phyloP scores from a whole-genome alignment of 257 asterid species.

The Lithospermum erythrorhizon region DNA sequence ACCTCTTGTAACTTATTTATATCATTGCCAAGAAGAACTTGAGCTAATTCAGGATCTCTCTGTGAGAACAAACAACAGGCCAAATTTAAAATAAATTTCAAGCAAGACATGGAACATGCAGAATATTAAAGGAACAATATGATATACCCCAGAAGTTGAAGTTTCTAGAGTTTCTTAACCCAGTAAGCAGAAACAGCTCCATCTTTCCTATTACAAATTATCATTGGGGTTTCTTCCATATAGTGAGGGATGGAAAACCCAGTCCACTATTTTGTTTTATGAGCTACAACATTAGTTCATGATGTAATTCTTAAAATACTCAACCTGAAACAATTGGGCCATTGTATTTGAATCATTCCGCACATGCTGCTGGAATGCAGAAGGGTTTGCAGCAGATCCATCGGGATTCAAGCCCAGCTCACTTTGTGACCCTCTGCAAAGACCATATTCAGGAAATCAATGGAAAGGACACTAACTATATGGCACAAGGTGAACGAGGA shows the following conservation, averaged over 20 bases:
- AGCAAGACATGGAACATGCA: background rate
- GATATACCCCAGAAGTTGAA: background rate
- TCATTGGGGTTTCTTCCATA: background rate
- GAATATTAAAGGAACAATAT: background rate
- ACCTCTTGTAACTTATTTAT: constrained; percentile 71
- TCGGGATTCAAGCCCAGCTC: constrained; percentile 63
- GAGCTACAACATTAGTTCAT: background rate
- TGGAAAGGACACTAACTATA: background rate
- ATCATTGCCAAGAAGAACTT: constrained; percentile 86
- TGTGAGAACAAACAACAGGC: constrained; percentile 28
- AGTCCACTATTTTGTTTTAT: too few relatives aligned
- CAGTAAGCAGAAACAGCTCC: background rate
- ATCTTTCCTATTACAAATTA: background rate
- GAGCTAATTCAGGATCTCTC: constrained; percentile 97
- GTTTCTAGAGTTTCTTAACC: background rate
- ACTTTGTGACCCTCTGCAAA: constrained; percentile 34
- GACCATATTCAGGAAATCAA: constrained; percentile 1
- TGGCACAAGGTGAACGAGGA: background rate
- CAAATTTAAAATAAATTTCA: constrained; percentile 11
- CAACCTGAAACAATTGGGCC: constrained; percentile 89
- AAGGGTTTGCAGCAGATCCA: constrained; percentile 88
- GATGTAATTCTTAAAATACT: background rate
- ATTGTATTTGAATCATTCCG: constrained; percentile 73
- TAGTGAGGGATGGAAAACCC: background rate
- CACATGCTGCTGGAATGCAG: constrained; percentile 86